Evolutionary conservation across 1,139 yeast genomes (phyloP), one percentile per base, ranked within the genome.

Genomic region (Yamadazyma jaroonii): DNA sequence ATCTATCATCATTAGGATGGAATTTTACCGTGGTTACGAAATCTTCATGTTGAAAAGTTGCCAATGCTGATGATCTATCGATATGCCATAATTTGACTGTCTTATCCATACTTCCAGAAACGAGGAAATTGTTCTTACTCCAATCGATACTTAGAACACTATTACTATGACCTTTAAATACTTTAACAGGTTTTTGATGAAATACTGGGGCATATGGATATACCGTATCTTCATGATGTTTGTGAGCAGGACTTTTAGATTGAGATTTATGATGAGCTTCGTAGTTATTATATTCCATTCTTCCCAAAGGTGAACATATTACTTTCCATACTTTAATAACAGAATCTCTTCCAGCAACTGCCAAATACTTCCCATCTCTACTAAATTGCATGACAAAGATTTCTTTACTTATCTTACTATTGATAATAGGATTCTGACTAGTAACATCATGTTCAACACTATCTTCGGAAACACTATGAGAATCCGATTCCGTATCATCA

Each of bases 81-180:
- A 84, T 74, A 57, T 90, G 95, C 97, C 97, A 90, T 34, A 90
- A 62, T 43, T 78, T 75, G 1, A 81, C 95, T 0, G 95, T 83
- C 47, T 79, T 77, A 60, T 90, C 97, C 85, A 86, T 86, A 6
- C 95, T 84, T 3, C 95, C 84, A 0, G 95, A 74, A 1, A 89
- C 56, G 24, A 90, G 58, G 47, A 90, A 90, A 53, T 83, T 84
- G 60, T 89, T 89, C 48, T 84, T 84, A 40, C 95, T 84, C 97
- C 97, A 90, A 50, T 87, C 87, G 30, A 90, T 56, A 9, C 86
- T 79, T 25, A 88, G 61, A 20, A 90, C 72, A 44, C 87, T 84
- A 34, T 77, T 76, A 0, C 75, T 61, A 57, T 90, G 97, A 20
- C 88, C 95, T 33, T 57, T 61, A 44, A 79, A 84, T 13, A 74